These are phyloP conservation scores for Hypoxylon fuscum DNA, from an alignment of 495 filamentous ascomycete species.

Conservation along the genomic window DNA sequence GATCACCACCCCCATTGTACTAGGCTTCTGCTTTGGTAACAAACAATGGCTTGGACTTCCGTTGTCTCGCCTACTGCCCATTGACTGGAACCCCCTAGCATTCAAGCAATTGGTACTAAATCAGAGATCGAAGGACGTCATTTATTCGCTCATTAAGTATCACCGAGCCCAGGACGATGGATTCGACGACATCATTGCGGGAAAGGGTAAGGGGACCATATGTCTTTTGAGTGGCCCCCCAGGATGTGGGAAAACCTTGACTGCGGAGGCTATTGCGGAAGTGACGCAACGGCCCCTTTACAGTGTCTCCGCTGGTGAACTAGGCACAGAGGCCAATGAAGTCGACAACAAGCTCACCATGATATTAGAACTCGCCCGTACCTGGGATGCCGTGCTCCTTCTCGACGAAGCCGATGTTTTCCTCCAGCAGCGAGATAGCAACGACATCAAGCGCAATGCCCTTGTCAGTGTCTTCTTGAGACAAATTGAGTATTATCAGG, in stretches of 20 bases:
- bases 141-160: slow-evolving; percentile 9
- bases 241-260: slow-evolving; percentile 89
- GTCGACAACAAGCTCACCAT: slow-evolving; percentile 83
- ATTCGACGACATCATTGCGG: slow-evolving; percentile 81
- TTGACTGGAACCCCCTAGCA: neutral
- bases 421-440: slow-evolving; percentile 75
- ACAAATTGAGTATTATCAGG: slow-evolving; percentile 78
- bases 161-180: slow-evolving; percentile 52
- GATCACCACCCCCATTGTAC: neutral
- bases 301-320: slow-evolving; percentile 82
- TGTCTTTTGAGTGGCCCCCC: slow-evolving; percentile 73
- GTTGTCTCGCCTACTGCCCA: neutral
- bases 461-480: slow-evolving; percentile 78
- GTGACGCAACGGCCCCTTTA: slow-evolving; percentile 84
- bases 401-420: slow-evolving; percentile 70
- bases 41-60: slow-evolving; percentile 10
- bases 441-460: slow-evolving; percentile 79
- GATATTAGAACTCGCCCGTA: slow-evolving; percentile 87
- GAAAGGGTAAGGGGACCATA: slow-evolving; percentile 71
- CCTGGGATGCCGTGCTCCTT: slow-evolving; percentile 83
- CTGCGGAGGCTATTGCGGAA: slow-evolving; percentile 86
- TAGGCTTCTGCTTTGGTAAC: slow-evolving; percentile 2
- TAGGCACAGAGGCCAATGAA: slow-evolving; percentile 80
- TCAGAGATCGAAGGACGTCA: neutral
- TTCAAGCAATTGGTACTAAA: neutral